Base-by-base conservation (phyloP, 805 yeast species). In the Hanseniaspora hatyaiensis region DNA sequence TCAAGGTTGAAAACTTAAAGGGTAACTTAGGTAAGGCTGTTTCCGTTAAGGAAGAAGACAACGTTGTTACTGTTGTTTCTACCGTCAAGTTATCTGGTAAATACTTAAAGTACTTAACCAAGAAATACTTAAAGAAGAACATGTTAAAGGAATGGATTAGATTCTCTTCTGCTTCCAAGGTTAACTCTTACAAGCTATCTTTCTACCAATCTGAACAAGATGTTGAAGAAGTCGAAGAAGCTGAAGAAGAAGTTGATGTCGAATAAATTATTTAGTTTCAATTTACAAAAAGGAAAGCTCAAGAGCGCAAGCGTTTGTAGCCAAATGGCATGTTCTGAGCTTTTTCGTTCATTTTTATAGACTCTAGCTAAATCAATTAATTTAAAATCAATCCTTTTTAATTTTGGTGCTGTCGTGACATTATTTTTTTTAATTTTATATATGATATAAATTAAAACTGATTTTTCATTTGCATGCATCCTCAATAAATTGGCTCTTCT, bases 111-210 rank as follows among this genome's bases (percentile, higher is more conserved):
- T 92, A 92, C 94, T 78, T 92, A 70, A 85, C 97, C 67, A 94
- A 92, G 87, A 89, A 94, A 80, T 92, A 85, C 92, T 85, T 92
- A 75, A 94, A 89, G 95, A 92, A 92, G 85, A 86, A 88, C 89
- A 94, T 85, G 76, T 84, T 89, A 78, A 87, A 96, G 80, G 97
- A 92, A 79, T 89, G 97, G 97, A 88, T 89, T 74, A 92, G 97
- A 80, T 88, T 89, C 67, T 95, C 89, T 60, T 84, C 97, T 59
- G 48, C 48, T 37, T 80, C 82, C 67, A 82, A 87, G 77, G 83
- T 84, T 74, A 85, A 88, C 82, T 80, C 78, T 72, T 92, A 92
- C 85, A 83, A 83, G 73, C 80, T 89, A 77, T 88, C 92, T 73
- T 89, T 89, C 96, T 92, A 85, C 96, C 86, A 94, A 72, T 89